These are phyloP conservation scores for Exophiala mesophila DNA, from an alignment of 2,329 filamentous ascomycete species.

Conservation along the genomic window DNA sequence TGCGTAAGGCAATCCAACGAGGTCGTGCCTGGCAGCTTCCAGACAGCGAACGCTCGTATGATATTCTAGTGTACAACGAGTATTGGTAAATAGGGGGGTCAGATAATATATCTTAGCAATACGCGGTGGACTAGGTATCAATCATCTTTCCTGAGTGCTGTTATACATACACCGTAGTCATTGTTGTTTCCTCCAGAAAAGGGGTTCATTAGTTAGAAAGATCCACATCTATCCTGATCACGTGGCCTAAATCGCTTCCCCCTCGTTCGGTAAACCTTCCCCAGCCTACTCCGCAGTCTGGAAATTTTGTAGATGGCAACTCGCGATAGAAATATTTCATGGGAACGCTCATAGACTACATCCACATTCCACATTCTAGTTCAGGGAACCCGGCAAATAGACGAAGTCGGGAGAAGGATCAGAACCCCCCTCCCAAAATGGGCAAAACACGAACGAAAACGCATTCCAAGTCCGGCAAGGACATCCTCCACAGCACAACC, in stretches of 20 bases:
- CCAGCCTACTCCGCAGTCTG: neutral
- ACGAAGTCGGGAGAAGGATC: no score
- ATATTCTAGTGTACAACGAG: no score
- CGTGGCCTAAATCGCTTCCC: no score
- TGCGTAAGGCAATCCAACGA: neutral
- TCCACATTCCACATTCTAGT: neutral
- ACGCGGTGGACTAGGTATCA: no score
- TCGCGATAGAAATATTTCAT: neutral
- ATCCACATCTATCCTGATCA: no score
- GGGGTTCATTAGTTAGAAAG: no score
- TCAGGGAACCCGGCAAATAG: neutral
- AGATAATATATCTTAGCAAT: no score
- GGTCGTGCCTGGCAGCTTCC: neutral
- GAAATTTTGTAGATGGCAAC: neutral
- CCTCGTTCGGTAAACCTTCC: neutral
- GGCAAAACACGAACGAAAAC: conserved; percentile 19
- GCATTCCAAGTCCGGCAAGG: conserved; percentile 8
- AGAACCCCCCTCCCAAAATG: conserved; percentile 6
- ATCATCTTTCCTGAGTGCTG: no score
- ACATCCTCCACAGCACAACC: conserved; percentile 18
- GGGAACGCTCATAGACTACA: neutral
- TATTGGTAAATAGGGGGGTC: no score
- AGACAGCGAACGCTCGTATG: neutral
- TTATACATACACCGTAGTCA: no score
- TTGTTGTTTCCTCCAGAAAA: no score